Percentiles rank a stretch among this genome's conserved stretches.
Evolutionary conservation across 352 stramenopile species (phyloP).

Genomic region (Phytophthora cactorum): DNA sequence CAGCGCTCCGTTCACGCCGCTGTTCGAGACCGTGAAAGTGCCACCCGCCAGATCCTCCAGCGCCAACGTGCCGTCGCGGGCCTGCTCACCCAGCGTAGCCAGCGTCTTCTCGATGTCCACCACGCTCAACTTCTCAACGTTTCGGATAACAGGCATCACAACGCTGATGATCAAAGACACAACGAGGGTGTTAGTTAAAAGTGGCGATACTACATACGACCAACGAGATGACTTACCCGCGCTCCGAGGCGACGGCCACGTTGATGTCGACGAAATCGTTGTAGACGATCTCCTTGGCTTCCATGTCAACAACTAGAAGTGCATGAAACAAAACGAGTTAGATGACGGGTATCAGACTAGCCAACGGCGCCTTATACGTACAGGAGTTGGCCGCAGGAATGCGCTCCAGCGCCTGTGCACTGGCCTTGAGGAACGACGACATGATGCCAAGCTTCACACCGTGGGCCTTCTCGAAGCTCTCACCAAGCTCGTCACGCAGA

Average conservation of each 20-base stretch:
- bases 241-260: slow-evolving; percentile 96
- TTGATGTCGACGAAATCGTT: slow-evolving; percentile 99
- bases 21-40: slow-evolving; percentile 99
- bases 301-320: slow-evolving; percentile 95
- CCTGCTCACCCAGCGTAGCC: slow-evolving; percentile 84
- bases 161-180: slow-evolving; percentile 62
- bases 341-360: neutral
- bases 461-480: slow-evolving; percentile 96
- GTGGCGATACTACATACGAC: neutral
- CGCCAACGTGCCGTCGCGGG: slow-evolving; percentile 67
- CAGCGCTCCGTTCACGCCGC: slow-evolving; percentile 96
- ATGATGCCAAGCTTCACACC: slow-evolving; percentile 99
- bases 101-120: slow-evolving; percentile 97
- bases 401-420: slow-evolving; percentile 90
- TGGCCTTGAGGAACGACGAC: slow-evolving; percentile 98
- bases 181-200: slow-evolving; percentile 8
- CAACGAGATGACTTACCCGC: slow-evolving; percentile 55
- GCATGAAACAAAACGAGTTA: slow-evolving; percentile 16
- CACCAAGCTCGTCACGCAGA: slow-evolving; percentile 90
- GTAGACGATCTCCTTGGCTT: slow-evolving; percentile 99
- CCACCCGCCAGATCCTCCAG: slow-evolving; percentile 96
- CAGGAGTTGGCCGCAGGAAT: slow-evolving; percentile 97
- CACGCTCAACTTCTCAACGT: slow-evolving; percentile 97
- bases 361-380: slow-evolving; percentile 41
- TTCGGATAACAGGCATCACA: slow-evolving; percentile 98